Evolutionary conservation across 805 yeast genomes (phyloP).

Genomic region (Saccharomycopsis javanensis): DNA sequence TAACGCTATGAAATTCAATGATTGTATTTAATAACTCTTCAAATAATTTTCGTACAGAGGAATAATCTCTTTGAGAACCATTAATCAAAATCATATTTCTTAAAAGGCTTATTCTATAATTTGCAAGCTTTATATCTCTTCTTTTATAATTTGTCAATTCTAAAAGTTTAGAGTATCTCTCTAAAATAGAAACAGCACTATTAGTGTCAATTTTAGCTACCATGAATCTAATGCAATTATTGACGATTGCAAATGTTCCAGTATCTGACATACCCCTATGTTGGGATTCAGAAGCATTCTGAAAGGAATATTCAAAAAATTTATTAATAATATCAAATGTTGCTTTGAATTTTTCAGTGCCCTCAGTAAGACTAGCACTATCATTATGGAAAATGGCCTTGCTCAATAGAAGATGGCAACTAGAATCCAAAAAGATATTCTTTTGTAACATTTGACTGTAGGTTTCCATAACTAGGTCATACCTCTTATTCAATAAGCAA

Average conservation of each 20-base stretch:
- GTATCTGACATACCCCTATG: neutral
- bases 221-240: constrained; percentile 1
- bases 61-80: neutral
- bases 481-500: neutral
- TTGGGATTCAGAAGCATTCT: neutral
- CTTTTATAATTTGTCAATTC: neutral
- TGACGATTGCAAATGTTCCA: neutral
- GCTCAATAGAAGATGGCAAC: neutral
- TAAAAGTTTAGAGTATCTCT: neutral
- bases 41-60: neutral
- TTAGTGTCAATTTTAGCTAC: neutral
- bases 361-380: neutral
- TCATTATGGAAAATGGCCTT: neutral
- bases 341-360: neutral
- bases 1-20: neutral
- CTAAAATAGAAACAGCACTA: neutral
- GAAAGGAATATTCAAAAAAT: neutral
- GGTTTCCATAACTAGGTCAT: neutral
- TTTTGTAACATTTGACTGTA: neutral
- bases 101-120: neutral
- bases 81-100: constrained; percentile 1
- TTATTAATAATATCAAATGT: neutral
- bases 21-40: neutral
- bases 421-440: neutral
- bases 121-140: neutral